Evolutionary conservation across 257 asterid species (phyloP).

Genomic region (Nicotiana paniculata): DNA sequence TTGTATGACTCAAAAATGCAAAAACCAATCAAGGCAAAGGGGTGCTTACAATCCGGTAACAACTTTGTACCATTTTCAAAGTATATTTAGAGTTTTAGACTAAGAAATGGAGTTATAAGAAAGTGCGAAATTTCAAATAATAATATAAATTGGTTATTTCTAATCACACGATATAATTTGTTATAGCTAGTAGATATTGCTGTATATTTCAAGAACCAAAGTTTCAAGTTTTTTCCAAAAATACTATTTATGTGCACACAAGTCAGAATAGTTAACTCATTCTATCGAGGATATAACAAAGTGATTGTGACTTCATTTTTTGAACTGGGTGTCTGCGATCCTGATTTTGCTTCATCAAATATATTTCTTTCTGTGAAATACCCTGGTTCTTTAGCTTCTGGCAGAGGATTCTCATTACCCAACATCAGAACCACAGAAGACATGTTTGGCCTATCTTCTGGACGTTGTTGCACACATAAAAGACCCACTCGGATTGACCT

Average conservation of each 20-base stretch:
- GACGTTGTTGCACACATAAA: slow-evolving; percentile 9
- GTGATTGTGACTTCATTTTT: slow-evolving; percentile 6
- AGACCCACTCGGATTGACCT: slow-evolving; percentile 7
- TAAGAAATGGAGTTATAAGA: background rate
- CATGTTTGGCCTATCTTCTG: background rate
- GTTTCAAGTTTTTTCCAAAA: background rate
- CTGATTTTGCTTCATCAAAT: background rate
- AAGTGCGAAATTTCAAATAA: background rate
- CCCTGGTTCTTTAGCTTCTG: slow-evolving; percentile 8
- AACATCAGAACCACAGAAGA: slow-evolving; percentile 7
- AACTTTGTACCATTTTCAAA: background rate
- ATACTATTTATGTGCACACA: background rate
- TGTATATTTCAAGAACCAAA: background rate
- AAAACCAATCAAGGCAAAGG: too few relatives aligned
- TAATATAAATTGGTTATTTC: background rate
- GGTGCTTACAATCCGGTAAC: background rate
- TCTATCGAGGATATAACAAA: background rate
- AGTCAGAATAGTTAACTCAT: background rate
- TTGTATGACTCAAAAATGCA: background rate
- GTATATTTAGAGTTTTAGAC: background rate
- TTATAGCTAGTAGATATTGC: background rate
- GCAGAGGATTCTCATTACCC: background rate
- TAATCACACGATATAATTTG: background rate
- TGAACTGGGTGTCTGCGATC: background rate
- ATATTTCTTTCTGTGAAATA: background rate